Conservation (phyloP, 257 asterid genomes). For the Solanum piurae region DNA sequence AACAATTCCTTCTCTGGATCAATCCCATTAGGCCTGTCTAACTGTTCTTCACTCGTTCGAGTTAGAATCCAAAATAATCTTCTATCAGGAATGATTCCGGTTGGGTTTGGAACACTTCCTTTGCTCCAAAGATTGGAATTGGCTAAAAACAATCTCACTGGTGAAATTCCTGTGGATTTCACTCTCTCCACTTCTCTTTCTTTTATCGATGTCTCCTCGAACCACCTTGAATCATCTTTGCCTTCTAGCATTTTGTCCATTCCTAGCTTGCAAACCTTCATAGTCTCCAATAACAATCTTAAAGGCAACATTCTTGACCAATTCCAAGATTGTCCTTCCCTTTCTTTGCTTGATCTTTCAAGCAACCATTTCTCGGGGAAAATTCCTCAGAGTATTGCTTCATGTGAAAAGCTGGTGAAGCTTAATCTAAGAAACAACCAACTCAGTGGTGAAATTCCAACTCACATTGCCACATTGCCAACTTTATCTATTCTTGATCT, state of each 20-base stretch:
- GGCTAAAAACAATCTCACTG: conserved; percentile 46
- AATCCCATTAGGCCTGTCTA: conserved; percentile 45
- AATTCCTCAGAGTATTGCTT: conserved; percentile 60
- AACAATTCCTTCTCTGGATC: conserved; percentile 64
- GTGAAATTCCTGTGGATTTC: conserved; percentile 61
- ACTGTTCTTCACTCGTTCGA: conserved; percentile 55
- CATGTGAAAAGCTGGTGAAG: conserved; percentile 46
- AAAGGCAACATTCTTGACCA: conserved; percentile 51
- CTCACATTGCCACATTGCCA: conserved; percentile 45
- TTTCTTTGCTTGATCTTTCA: conserved; percentile 50
- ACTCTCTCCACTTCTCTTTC: conserved; percentile 46
- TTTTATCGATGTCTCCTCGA: conserved; percentile 48
- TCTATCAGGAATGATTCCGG: conserved; percentile 57
- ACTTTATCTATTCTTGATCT: conserved; percentile 55
- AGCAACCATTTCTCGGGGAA: conserved; percentile 46
- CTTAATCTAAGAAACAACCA: conserved; percentile 44
- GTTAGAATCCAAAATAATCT: conserved; percentile 55
- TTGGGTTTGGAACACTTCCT: conserved; percentile 59
- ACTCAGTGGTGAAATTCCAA: conserved; percentile 59
- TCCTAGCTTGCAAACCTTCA: conserved; percentile 49
- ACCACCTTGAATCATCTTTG: conserved; percentile 38
- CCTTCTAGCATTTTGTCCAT: conserved; percentile 44
- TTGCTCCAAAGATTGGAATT: conserved; percentile 52
- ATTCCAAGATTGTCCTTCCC: conserved; percentile 56
- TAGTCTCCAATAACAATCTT: conserved; percentile 45